Evolutionary conservation across 352 stramenopile species (phyloP).

Genomic region (Pythium aquatile): DNA sequence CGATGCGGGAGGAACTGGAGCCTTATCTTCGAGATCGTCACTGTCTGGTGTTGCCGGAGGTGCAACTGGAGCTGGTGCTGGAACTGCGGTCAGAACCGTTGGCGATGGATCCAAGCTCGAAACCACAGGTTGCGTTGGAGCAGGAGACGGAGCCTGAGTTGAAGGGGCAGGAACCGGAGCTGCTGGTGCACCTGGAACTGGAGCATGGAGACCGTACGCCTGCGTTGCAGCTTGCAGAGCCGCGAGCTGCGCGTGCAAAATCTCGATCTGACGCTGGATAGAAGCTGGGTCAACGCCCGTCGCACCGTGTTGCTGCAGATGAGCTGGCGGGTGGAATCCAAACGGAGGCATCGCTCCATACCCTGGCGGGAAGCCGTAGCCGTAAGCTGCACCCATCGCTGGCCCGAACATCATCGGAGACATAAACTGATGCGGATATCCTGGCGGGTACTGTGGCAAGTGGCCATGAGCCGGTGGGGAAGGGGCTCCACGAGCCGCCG

Average conservation of each 20-base stretch:
- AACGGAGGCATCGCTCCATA: slow-evolving; percentile 58
- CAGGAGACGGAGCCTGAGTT: slow-evolving; percentile 1
- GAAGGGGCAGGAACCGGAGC: not conserved
- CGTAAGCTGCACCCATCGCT: slow-evolving; percentile 43
- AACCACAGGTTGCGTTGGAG: not conserved
- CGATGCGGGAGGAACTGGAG: slow-evolving; percentile 6
- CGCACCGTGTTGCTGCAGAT: slow-evolving; percentile 13
- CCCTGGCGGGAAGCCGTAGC: slow-evolving; percentile 49
- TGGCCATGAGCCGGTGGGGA: slow-evolving; percentile 3
- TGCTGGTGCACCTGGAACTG: not conserved
- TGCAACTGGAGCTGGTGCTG: not conserved
- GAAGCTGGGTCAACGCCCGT: slow-evolving; percentile 22
- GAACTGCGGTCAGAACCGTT: not conserved
- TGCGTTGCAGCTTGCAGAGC: slow-evolving; percentile 28
- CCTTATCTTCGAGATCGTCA: slow-evolving; percentile 29
- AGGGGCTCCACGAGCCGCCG: slow-evolving; percentile 5
- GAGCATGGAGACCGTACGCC: slow-evolving; percentile 18
- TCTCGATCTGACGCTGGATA: slow-evolving; percentile 32
- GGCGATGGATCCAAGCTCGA: not conserved
- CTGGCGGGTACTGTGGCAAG: slow-evolving; percentile 32
- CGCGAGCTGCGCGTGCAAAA: slow-evolving; percentile 29
- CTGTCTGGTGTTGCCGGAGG: not conserved
- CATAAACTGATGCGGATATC: slow-evolving; percentile 51
- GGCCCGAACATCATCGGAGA: slow-evolving; percentile 59
- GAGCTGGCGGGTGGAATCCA: slow-evolving; percentile 25